phyloP scores from a whole-genome alignment of 2,329 filamentous ascomycete genomes.

The Coleophoma crateriformis region DNA sequence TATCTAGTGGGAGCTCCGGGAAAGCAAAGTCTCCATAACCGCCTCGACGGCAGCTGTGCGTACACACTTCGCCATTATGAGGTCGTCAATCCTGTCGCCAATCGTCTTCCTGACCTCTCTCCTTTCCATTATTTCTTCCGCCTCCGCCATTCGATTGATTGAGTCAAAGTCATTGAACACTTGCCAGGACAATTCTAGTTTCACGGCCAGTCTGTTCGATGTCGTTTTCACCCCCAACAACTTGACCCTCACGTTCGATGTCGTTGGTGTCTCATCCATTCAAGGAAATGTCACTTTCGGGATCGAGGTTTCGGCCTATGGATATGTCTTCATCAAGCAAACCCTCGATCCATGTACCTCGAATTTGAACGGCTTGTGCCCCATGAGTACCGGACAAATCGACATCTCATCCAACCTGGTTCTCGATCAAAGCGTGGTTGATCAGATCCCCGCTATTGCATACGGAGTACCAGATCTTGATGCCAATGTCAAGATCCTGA shows the following conservation, averaged over 20 bases:
- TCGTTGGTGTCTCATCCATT: conserved; percentile 79
- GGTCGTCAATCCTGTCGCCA: conserved; percentile 19
- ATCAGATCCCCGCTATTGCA: conserved; percentile 72
- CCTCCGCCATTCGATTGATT: conserved; percentile 35
- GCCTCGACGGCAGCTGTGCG: conserved; percentile 18
- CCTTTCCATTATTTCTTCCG: conserved; percentile 19
- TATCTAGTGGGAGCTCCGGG: conserved; percentile 14
- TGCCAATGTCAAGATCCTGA: conserved; percentile 74
- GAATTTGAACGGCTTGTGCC: conserved; percentile 72
- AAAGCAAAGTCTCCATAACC: conserved; percentile 6
- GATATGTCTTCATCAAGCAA: conserved; percentile 63
- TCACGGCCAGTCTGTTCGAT: conserved; percentile 85
- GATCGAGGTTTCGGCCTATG: conserved; percentile 74
- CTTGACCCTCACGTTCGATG: conserved; percentile 64
- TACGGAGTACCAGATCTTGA: conserved; percentile 90
- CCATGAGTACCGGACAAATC: conserved; percentile 82
- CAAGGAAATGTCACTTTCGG: conserved; percentile 77
- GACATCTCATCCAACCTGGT: conserved; percentile 67
- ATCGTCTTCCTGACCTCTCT: conserved; percentile 20
- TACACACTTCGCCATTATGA: conserved; percentile 19
- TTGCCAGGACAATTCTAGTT: conserved; percentile 78
- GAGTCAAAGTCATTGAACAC: conserved; percentile 78
- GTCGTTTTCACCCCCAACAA: conserved; percentile 75
- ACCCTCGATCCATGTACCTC: conserved; percentile 71
- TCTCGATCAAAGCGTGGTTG: conserved; percentile 50